Conservation (phyloP, 129 eudicot genomes). For the Rutidosis leptorrhynchoides region DNA sequence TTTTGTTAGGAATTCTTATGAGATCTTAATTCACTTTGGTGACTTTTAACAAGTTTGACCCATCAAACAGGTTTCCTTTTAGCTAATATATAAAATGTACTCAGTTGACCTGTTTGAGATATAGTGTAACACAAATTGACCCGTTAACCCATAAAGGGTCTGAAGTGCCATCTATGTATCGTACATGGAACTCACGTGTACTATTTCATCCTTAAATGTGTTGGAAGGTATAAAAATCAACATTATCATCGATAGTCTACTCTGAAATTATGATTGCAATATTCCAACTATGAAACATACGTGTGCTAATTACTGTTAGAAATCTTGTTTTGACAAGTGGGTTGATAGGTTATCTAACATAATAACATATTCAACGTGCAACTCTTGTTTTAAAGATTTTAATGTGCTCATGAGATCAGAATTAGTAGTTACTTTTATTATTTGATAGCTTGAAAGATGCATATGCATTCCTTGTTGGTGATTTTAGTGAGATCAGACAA, state of each 20-base stretch:
- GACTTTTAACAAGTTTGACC: background rate
- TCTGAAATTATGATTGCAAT: background rate
- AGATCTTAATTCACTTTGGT: background rate
- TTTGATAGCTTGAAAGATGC: too few relatives aligned
- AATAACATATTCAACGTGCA: too few relatives aligned
- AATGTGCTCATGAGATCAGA: too few relatives aligned
- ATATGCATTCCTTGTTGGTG: too few relatives aligned
- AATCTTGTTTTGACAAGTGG: background rate
- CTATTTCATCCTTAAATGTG: background rate
- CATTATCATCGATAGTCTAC: background rate
- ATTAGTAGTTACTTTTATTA: too few relatives aligned
- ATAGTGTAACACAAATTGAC: background rate
- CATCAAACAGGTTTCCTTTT: background rate
- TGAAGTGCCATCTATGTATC: background rate
- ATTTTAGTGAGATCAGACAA: too few relatives aligned
- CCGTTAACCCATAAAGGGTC: background rate
- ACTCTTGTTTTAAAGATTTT: too few relatives aligned
- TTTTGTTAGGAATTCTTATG: background rate
- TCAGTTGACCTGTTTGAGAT: background rate
- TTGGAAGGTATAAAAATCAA: background rate
- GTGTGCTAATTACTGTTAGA: background rate
- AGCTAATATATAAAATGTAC: background rate
- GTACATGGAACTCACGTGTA: conserved; percentile 1
- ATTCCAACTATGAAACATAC: background rate
- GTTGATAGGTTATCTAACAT: background rate